Conservation (phyloP, 805 yeast species). For the Ogataea nitratoaversa region DNA sequence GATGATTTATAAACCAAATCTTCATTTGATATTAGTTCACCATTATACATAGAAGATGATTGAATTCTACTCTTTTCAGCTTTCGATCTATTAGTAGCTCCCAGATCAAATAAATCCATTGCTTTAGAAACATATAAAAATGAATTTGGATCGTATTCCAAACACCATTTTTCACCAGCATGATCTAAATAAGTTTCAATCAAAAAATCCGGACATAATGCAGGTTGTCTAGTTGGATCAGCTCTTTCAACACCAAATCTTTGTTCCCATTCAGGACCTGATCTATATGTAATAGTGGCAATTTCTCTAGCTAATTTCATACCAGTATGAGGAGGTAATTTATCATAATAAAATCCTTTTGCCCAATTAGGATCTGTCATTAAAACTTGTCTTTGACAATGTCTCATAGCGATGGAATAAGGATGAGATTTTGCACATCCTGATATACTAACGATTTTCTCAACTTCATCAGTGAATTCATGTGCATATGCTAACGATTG, state of each 20-base stretch:
- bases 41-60: constrained; percentile 31
- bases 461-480: constrained; percentile 76
- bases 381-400: constrained; percentile 85
- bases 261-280: constrained; percentile 97
- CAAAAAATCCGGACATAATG: constrained; percentile 87
- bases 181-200: constrained; percentile 93
- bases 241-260: constrained; percentile 87
- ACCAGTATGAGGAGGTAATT: constrained; percentile 86
- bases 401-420: constrained; percentile 88
- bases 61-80: constrained; percentile 40
- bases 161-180: constrained; percentile 89
- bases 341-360: constrained; percentile 73
- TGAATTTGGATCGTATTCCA: constrained; percentile 89
- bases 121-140: constrained; percentile 85
- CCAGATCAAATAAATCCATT: constrained; percentile 89
- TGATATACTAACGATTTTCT: constrained; percentile 71
- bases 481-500: constrained; percentile 84
- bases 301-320: constrained; percentile 93
- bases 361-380: constrained; percentile 97
- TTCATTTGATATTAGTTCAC: constrained; percentile 21
- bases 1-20: constrained; percentile 27
- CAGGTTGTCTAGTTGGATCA: constrained; percentile 74
- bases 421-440: constrained; percentile 96
- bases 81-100: constrained; percentile 40
- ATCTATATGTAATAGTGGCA: constrained; percentile 89